These are phyloP conservation scores for Ceratobasidium sp. DNA, from an alignment of 1,284 basidiomycete genomes.

Conservation along the genomic window DNA sequence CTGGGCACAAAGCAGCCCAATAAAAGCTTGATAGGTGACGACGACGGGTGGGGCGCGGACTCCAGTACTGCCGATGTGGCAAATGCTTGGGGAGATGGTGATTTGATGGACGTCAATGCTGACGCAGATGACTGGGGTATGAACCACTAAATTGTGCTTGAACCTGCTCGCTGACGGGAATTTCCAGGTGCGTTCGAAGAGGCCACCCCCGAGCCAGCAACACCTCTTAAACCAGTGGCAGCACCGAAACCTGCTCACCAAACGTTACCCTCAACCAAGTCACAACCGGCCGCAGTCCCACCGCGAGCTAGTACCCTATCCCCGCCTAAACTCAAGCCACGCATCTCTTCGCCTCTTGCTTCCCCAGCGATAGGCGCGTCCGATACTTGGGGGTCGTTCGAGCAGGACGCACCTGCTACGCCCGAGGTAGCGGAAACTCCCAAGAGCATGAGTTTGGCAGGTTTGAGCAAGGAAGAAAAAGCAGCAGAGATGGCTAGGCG, in stretches of 20 bases:
- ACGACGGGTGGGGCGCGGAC: conserved; percentile 65
- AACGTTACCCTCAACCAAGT: conserved; percentile 26
- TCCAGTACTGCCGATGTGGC: conserved; percentile 58
- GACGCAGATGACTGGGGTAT: conserved; percentile 93
- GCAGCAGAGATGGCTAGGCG: conserved; percentile 88
- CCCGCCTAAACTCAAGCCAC: conserved; percentile 36
- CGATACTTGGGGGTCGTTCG: conserved; percentile 47
- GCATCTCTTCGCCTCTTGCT: conserved; percentile 33
- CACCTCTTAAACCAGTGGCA: conserved; percentile 44
- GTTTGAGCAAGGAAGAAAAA: conserved; percentile 87
- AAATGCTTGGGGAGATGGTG: conserved; percentile 78
- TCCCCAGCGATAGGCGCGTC: conserved; percentile 12
- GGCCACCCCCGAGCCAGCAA: conserved; percentile 61
- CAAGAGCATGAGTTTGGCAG: conserved; percentile 55
- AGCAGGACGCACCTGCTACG: conserved; percentile 50
- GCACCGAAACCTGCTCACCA: neutral
- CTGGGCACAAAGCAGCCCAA: conserved; percentile 69
- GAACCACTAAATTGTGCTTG: conserved; percentile 52
- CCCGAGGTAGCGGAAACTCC: conserved; percentile 52
- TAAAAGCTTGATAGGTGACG: conserved; percentile 64
- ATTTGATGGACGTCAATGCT: conserved; percentile 91
- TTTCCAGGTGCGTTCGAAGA: conserved; percentile 83
- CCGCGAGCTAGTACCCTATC: conserved; percentile 29
- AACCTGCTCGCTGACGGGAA: neutral
- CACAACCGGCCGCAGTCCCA: conserved; percentile 22